A percentile compares a stretch with the other conserved stretches of the same genome.
phyloP scores from a whole-genome alignment of 2,329 filamentous ascomycete genomes.

The Aspergillus pseudoterreus region DNA sequence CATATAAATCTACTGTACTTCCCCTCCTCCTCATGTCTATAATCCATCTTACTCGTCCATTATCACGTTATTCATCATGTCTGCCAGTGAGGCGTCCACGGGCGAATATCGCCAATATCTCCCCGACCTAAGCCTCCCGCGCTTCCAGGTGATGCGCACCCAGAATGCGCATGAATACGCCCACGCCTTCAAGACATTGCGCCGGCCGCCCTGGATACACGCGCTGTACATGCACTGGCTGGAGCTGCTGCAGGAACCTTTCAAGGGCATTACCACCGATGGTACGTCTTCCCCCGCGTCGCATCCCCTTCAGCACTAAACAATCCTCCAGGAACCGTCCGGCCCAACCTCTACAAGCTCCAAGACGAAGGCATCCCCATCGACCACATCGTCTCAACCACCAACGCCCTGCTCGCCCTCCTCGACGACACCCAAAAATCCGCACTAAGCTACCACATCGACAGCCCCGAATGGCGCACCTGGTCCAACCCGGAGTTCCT shows the following conservation, averaged over 20 bases:
- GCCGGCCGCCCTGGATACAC: slow-evolving; percentile 64
- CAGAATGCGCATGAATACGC: slow-evolving; percentile 64
- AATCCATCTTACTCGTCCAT: too few species aligned
- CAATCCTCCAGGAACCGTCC: slow-evolving; percentile 45
- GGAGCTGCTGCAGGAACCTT: slow-evolving; percentile 60
- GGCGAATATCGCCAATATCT: slow-evolving; percentile 56
- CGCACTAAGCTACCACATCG: slow-evolving; percentile 57
- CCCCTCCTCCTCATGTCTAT: neutral
- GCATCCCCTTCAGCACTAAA: neutral
- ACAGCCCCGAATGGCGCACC: slow-evolving; percentile 68
- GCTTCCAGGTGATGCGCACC: slow-evolving; percentile 61
- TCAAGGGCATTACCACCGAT: slow-evolving; percentile 66
- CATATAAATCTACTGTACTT: neutral
- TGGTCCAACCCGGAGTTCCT: slow-evolving; percentile 73
- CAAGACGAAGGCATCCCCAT: slow-evolving; percentile 64
- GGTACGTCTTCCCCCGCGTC: slow-evolving; percentile 40
- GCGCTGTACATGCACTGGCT: slow-evolving; percentile 59
- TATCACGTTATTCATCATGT: slow-evolving; percentile 4
- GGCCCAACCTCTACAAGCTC: slow-evolving; percentile 53
- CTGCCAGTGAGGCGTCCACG: slow-evolving; percentile 15
- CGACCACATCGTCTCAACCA: slow-evolving; percentile 51
- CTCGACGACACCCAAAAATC: slow-evolving; percentile 50
- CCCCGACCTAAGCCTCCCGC: slow-evolving; percentile 58
- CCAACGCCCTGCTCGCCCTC: slow-evolving; percentile 44
- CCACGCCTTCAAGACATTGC: slow-evolving; percentile 55